Evolutionary conservation across 176 grass and related monocot genomes (phyloP).

Genomic region (Phoenix dactylifera): DNA sequence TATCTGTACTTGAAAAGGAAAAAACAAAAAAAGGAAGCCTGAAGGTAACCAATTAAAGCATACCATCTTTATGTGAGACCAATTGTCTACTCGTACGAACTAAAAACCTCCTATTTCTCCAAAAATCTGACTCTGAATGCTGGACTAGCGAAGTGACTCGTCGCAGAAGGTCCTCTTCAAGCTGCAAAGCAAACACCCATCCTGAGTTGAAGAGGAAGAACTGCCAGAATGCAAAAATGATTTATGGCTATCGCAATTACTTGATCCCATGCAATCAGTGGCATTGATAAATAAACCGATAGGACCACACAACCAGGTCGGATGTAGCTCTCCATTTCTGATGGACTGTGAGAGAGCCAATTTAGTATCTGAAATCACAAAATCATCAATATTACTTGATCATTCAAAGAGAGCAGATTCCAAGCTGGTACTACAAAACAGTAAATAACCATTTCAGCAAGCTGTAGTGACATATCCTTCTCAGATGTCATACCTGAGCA

Average conservation of each 20-base stretch:
- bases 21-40: not conserved
- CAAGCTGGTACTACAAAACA: not conserved
- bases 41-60: not conserved
- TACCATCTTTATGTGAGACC: slow-evolving; percentile 91
- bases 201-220: not conserved
- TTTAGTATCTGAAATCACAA: slow-evolving; percentile 59
- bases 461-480: not conserved
- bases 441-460: not conserved
- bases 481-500: slow-evolving; percentile 37
- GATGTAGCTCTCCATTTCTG: slow-evolving; percentile 95
- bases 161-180: slow-evolving; percentile 72
- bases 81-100: slow-evolving; percentile 73
- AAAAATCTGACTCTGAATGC: slow-evolving; percentile 67
- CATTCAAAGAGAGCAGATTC: not conserved
- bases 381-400: not conserved
- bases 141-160: slow-evolving; percentile 62
- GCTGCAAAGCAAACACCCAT: slow-evolving; percentile 34
- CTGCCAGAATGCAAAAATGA: not conserved
- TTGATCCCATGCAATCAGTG: slow-evolving; percentile 74
- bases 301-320: slow-evolving; percentile 81
- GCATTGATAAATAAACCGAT: slow-evolving; percentile 86
- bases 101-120: slow-evolving; percentile 86
- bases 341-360: slow-evolving; percentile 89
- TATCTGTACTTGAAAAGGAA: not conserved
- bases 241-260: slow-evolving; percentile 29